A percentile compares a stretch with the other conserved stretches of the same genome.
phyloP scores from a whole-genome alignment of 768 basidiomycete species.

The Trametes elegans region DNA sequence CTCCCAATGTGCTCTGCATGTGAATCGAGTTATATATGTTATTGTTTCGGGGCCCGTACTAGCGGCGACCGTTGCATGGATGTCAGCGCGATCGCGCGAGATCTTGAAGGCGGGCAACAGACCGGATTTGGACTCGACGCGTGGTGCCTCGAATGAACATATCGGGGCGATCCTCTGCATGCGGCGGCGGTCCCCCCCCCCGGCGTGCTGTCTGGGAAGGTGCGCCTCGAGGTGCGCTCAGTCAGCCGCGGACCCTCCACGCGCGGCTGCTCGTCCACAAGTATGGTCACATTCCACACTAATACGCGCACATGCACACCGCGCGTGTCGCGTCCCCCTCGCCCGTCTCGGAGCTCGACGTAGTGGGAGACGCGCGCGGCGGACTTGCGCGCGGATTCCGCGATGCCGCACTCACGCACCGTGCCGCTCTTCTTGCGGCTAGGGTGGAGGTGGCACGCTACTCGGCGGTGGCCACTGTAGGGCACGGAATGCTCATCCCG shows the following conservation, averaged over 20 bases:
- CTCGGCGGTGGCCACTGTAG: too few relatives aligned
- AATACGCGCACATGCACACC: constrained; percentile 1
- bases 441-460: background rate
- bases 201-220: background rate
- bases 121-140: background rate
- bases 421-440: background rate
- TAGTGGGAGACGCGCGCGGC: too few relatives aligned
- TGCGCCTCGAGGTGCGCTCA: constrained; percentile 1
- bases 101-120: background rate
- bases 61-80: background rate
- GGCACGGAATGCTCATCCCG: too few relatives aligned
- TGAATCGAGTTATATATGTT: background rate
- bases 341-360: too few relatives aligned
- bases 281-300: constrained; percentile 2
- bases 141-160: background rate
- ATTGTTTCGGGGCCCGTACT: background rate
- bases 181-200: background rate
- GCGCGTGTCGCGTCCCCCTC: too few relatives aligned
- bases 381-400: too few relatives aligned
- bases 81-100: background rate
- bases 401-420: too few relatives aligned
- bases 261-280: background rate
- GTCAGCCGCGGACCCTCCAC: background rate
- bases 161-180: constrained; percentile 3
- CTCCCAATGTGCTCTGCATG: background rate